These are phyloP conservation scores for Wallacemonas sp. DNA, from an alignment of 208 protist species.

Conservation along the genomic window DNA sequence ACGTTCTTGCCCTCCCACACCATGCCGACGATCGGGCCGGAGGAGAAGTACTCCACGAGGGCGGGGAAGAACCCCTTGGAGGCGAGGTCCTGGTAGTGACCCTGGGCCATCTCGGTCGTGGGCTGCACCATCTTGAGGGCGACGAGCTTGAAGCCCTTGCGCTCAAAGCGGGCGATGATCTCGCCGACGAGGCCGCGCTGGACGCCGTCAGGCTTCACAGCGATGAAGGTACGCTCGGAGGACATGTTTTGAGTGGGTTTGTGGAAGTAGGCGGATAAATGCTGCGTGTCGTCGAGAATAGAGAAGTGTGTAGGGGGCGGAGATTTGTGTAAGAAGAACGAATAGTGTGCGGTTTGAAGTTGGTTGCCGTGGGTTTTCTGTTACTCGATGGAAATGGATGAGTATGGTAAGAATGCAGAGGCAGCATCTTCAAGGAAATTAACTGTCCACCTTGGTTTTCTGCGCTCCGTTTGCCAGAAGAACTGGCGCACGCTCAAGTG, in stretches of 20 bases:
- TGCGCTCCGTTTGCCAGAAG: no score
- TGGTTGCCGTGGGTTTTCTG: no score
- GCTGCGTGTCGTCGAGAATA: background rate
- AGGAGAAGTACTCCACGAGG: constrained; percentile 95
- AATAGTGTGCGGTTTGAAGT: no score
- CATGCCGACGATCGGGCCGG: constrained; percentile 97
- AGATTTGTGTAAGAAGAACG: no score
- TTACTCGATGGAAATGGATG: no score
- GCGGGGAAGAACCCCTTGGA: constrained; percentile 94
- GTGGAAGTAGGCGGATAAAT: background rate
- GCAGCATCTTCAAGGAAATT: no score
- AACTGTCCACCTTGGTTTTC: no score
- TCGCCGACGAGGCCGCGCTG: constrained; percentile 94
- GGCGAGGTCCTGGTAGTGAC: constrained; percentile 90
- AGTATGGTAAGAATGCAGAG: no score
- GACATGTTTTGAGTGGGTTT: constrained; percentile 37
- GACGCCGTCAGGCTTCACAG: constrained; percentile 96
- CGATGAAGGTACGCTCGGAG: constrained; percentile 95
- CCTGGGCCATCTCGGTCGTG: constrained; percentile 78
- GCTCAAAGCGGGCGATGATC: constrained; percentile 96
- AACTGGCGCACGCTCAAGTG: no score
- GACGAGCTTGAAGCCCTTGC: constrained; percentile 96
- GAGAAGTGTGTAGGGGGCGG: background rate
- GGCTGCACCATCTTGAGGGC: constrained; percentile 93
- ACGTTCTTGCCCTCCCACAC: constrained; percentile 97